Evolutionary conservation across 2,329 filamentous ascomycete genomes (phyloP), one percentile per base, ranked within the genome.

Genomic region (Chrysoporthe puriensis): DNA sequence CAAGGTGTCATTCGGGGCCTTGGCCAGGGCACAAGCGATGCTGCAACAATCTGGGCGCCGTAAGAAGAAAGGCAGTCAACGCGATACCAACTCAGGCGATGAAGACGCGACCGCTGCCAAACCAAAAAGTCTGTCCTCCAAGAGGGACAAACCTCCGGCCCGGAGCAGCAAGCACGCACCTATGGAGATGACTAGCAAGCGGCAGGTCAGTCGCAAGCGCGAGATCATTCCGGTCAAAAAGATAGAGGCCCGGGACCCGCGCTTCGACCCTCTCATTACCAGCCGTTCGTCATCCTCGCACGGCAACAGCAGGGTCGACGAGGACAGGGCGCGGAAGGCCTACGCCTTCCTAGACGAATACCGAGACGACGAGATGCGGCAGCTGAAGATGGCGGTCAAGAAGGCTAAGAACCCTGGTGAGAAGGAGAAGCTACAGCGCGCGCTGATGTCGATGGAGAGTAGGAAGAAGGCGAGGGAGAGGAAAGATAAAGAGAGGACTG

Each of bases 291-390:
- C 40, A 69, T 58, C 54, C 21, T 36, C 43, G 8, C 54, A 64
- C 11, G 71, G 34, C 74, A 73, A 34, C 71, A 73, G 74, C 67
- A 79, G 77, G 18, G 77, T 83, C 32, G 87, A 92, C 76, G 86
- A 86, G 76, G 79, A 81, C 62, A 86, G 86, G 71, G 79, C 90
- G 44, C 86, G 86, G 69, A 89, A 88, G 72, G 92, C 93, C 44
- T 99, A 99, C 80, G 85, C 89, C 2, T 99, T 99, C 81, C 82
- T 99, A 63, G 88, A 94, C 73, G 90, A 93, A 70, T 98, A 98
- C 81, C 89, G 92, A 69, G 89, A 90, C 32, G 85, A 86, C n/a
- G 96, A 99, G 79, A 91, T 98, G 78, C 85, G 87, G 66, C 86
- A 92, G 71, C 82, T 99, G 63, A 89, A 88, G 72, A 83, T 81